Percentiles rank a stretch among this genome's conserved stretches.
phyloP scores from a whole-genome alignment of 331 rosid species.

The Malus hybrid region DNA sequence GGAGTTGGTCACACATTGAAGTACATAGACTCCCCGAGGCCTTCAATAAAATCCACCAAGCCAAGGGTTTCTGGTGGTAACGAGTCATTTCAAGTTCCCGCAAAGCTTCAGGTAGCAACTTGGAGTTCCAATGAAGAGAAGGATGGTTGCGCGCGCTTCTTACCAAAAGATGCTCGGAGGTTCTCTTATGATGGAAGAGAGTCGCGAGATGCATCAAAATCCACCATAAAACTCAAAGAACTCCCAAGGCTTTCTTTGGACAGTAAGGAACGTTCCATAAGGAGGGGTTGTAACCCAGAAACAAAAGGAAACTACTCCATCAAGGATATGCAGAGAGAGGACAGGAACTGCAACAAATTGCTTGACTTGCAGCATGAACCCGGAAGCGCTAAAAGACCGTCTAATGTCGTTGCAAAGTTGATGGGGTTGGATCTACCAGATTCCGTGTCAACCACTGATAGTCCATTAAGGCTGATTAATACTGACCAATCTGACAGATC shows the following conservation, averaged over 20 bases:
- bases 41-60: slow-evolving; percentile 30
- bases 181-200: slow-evolving; percentile 78
- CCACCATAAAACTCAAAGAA: slow-evolving; percentile 53
- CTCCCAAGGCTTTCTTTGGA: slow-evolving; percentile 87
- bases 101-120: slow-evolving; percentile 36
- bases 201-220: slow-evolving; percentile 37
- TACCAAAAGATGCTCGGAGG: slow-evolving; percentile 34
- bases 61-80: slow-evolving; percentile 21
- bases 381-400: slow-evolving; percentile 43
- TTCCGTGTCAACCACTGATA: slow-evolving; percentile 25
- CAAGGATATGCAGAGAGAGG: slow-evolving; percentile 36
- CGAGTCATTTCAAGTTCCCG: slow-evolving; percentile 36
- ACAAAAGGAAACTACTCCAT: slow-evolving; percentile 30
- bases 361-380: slow-evolving; percentile 41
- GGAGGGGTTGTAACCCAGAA: slow-evolving; percentile 33
- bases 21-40: slow-evolving; percentile 82
- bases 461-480: slow-evolving; percentile 19
- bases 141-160: not conserved
- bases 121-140: slow-evolving; percentile 30
- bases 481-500: slow-evolving; percentile 19
- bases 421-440: slow-evolving; percentile 83
- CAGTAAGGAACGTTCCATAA: slow-evolving; percentile 50
- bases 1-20: slow-evolving; percentile 36
- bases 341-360: slow-evolving; percentile 15
- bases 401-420: slow-evolving; percentile 66